A percentile compares a stretch with the other conserved stretches of the same genome.
Conservation (phyloP, 2,329 filamentous ascomycete species). For the Aspergillus carbonarius region DNA sequence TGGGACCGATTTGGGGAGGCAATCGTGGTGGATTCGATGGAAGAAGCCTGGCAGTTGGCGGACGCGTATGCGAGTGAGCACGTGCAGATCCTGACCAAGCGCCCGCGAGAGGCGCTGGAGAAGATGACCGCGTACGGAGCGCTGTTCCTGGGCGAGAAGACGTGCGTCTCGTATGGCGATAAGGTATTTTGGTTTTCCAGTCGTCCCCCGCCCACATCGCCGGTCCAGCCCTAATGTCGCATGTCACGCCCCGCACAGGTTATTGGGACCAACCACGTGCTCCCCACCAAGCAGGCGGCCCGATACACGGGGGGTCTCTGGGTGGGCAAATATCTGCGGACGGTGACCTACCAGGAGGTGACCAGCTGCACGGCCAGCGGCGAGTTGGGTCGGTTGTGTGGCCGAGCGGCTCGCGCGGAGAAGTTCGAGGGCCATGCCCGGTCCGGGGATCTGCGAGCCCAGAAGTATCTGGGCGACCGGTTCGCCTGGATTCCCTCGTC, state of each 20-base stretch:
- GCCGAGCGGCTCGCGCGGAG: constrained; percentile 51
- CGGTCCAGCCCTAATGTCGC: neutral
- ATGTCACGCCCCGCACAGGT: constrained; percentile 32
- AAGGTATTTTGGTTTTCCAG: constrained; percentile 40
- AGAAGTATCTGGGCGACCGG: constrained; percentile 44
- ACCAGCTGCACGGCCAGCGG: constrained; percentile 45
- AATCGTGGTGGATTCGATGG: constrained; percentile 42
- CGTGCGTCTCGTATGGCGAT: constrained; percentile 56
- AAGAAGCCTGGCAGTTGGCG: constrained; percentile 47
- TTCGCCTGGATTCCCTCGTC: constrained; percentile 44
- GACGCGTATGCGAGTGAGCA: constrained; percentile 53
- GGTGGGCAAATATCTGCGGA: constrained; percentile 56
- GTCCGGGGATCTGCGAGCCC: constrained; percentile 51
- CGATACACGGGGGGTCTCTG: constrained; percentile 55
- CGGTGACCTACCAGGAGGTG: constrained; percentile 56
- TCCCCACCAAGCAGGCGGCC: constrained; percentile 51
- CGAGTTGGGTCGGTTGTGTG: constrained; percentile 51
- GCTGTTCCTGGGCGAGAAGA: constrained; percentile 53
- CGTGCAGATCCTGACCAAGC: constrained; percentile 51
- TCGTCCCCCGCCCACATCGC: neutral
- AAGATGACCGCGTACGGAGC: constrained; percentile 55
- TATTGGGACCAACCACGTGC: constrained; percentile 57
- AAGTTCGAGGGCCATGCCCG: constrained; percentile 55
- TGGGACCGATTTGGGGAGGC: constrained; percentile 52
- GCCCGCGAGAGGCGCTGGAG: constrained; percentile 49